Base-by-base conservation (phyloP, 257 asterid genomes). In the Capsicum rhomboideum region DNA sequence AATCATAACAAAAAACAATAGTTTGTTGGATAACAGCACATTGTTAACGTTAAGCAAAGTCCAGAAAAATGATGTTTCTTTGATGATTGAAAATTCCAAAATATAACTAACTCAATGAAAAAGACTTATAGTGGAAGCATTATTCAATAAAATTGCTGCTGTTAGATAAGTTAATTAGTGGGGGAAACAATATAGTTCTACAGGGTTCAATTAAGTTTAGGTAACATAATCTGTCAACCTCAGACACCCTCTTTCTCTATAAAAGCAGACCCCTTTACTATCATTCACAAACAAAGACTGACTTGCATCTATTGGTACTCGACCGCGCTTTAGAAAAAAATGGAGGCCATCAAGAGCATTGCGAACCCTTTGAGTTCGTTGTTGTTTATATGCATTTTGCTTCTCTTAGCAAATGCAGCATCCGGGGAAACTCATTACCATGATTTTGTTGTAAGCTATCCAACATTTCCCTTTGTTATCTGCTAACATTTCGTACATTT, bases 371-470 rank as follows among this genome's bases (percentile, higher is more conserved):
- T 80, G 18, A 71, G 84, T 58, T 52, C 86, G 28, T 79, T 91
- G 82, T 69, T 75, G 20, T 46, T 90, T 59, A 79, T 86, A 23
- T 85, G 85, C 58, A 20, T 91, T 28, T 68, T 86, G 61, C 85
- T 90, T 80, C 83, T 91, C 9, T 83, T 71, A 18, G 87, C 90
- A 13, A 82, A 88, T 88, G 87, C 90, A 67, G n/a, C 84, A 16
- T 82, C 86, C 3, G 97, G 92, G 0, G 90, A 89, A 92, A 83
- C 84, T 40, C 94, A 92, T 69, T 75, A 85, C 82, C 98, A 93
- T 83, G 90, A 90, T 21, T 95, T 95, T 86, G 91, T 91, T 14
- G 99, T 95, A 89, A 61, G 92, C 82, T 17, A 5, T 20, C 42
- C 8, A 26, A 16, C 59, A 82, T 81, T 31, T 16, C 34, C 11